phyloP scores from a whole-genome alignment of 441 rosid genomes.

The Syzygium syzygioides region DNA sequence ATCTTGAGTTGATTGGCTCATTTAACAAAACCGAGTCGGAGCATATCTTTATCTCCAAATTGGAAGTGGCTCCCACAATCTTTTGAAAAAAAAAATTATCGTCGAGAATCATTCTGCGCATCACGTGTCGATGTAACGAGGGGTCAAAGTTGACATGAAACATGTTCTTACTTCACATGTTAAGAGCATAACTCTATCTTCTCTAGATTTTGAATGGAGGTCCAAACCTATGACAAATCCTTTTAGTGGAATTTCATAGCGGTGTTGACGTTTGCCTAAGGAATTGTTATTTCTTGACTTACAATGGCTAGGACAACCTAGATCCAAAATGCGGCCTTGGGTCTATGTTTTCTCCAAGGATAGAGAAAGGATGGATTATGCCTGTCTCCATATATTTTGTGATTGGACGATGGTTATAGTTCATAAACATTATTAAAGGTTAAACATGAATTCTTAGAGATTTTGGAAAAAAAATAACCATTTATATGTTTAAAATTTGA shows the following conservation, averaged over 20 bases:
- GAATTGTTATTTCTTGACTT: neutral
- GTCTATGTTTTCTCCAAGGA: neutral
- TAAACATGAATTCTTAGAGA: neutral
- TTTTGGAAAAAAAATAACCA: neutral
- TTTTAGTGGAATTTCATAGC: neutral
- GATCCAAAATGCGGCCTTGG: neutral
- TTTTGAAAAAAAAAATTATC: neutral
- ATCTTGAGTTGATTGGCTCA: neutral
- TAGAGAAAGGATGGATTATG: neutral
- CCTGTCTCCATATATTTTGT: neutral
- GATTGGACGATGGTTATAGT: neutral
- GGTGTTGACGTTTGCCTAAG: neutral
- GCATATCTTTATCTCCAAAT: neutral
- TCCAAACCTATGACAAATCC: neutral
- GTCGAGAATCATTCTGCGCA: constrained; percentile 22
- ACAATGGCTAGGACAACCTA: neutral
- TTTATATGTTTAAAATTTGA: neutral
- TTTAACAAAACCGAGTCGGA: neutral
- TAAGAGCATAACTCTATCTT: neutral
- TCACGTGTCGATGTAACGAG: constrained; percentile 9
- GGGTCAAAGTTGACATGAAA: constrained; percentile 12
- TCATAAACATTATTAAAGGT: neutral
- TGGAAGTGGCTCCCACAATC: constrained; percentile 13
- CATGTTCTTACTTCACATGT: constrained; percentile 22
- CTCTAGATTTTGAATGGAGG: neutral